Evolutionary conservation across 208 protist genomes (phyloP).

Genomic region (Wallacemonas sp.): DNA sequence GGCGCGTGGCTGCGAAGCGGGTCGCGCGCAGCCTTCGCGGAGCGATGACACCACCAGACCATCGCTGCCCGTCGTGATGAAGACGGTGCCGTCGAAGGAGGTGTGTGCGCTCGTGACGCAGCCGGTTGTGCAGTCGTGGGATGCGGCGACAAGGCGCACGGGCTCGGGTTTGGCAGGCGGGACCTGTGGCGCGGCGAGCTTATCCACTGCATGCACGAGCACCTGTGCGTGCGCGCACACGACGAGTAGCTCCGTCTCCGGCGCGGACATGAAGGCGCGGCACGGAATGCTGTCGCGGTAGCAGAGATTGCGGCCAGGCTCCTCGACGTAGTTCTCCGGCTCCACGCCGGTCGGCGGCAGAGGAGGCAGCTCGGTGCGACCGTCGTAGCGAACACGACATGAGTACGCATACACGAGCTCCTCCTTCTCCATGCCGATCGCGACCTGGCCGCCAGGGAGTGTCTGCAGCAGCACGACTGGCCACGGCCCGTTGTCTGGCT

Average conservation of each 20-base stretch:
- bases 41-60: constrained; percentile 90
- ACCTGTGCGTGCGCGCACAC: constrained; percentile 18
- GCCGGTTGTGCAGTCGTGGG: constrained; percentile 86
- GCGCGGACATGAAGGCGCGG: constrained; percentile 30
- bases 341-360: constrained; percentile 87
- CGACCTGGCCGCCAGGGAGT: constrained; percentile 39
- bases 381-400: constrained; percentile 61
- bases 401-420: constrained; percentile 82
- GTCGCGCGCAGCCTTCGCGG: constrained; percentile 27
- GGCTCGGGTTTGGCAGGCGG: neutral
- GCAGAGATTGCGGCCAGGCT: constrained; percentile 84
- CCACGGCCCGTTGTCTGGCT: constrained; percentile 85
- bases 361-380: constrained; percentile 54
- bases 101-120: constrained; percentile 57
- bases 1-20: neutral
- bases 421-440: constrained; percentile 58
- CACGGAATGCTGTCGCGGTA: constrained; percentile 60
- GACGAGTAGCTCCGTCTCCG: constrained; percentile 19
- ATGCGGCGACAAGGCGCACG: constrained; percentile 32
- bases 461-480: constrained; percentile 48
- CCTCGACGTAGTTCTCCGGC: constrained; percentile 86
- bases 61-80: constrained; percentile 89
- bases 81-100: constrained; percentile 84
- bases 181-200: neutral
- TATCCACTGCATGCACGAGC: constrained; percentile 13